Conservation (phyloP, 2,329 filamentous ascomycete genomes). For the Neocatenulostroma microsporum region DNA sequence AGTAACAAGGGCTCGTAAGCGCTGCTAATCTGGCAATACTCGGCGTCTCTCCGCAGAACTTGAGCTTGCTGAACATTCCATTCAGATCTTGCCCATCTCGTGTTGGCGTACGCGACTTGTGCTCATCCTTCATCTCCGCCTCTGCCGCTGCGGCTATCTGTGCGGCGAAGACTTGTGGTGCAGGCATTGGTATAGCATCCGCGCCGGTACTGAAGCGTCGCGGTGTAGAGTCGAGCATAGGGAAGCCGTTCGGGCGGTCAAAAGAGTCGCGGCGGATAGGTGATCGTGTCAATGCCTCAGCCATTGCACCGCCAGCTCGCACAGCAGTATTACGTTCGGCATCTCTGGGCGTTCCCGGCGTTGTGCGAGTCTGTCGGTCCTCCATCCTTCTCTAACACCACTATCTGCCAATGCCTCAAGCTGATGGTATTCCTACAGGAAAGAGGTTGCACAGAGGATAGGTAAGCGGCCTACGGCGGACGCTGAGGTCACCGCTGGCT, state of each 20-base stretch:
- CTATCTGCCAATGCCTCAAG: too few relatives aligned
- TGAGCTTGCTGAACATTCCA: conserved; percentile 21
- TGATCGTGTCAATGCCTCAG: conserved; percentile 21
- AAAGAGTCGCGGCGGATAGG: conserved; percentile 27
- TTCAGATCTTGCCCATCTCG: conserved; percentile 22
- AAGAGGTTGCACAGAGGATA: too few relatives aligned
- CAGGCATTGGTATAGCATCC: conserved; percentile 25
- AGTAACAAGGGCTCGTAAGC: conserved; percentile 90
- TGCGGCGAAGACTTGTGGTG: conserved; percentile 24
- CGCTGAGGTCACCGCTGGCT: too few relatives aligned
- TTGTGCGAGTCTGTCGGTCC: conserved; percentile 7
- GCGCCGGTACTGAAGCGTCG: conserved; percentile 29
- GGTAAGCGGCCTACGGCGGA: too few relatives aligned
- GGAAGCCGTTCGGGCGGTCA: conserved; percentile 23
- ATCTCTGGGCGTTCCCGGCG: conserved; percentile 15
- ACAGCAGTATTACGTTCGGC: neutral
- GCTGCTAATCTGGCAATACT: conserved; percentile 48
- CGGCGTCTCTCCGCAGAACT: conserved; percentile 23
- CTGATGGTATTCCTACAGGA: too few relatives aligned
- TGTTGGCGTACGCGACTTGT: conserved; percentile 15
- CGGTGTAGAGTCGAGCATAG: conserved; percentile 23
- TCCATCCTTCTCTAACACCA: too few relatives aligned
- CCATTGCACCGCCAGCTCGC: conserved; percentile 18
- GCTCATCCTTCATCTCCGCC: conserved; percentile 22
- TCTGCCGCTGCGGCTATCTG: conserved; percentile 23